phyloP scores from a whole-genome alignment of 140 eudicot species.

The Cichorium intybus region DNA sequence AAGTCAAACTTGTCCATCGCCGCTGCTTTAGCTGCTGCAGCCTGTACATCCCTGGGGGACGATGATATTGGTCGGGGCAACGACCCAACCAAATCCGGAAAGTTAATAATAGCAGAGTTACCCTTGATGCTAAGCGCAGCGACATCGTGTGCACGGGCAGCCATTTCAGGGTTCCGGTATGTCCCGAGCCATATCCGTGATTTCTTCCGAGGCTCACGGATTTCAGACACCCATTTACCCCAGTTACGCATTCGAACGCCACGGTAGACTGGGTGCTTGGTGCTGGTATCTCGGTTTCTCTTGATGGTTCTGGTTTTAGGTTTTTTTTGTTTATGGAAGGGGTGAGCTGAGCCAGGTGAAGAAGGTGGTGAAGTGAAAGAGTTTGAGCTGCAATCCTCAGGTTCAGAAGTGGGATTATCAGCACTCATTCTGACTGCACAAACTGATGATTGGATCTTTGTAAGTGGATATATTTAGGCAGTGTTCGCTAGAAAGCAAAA shows the following conservation, averaged over 20 bases:
- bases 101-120: conserved; percentile 67
- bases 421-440: conserved; percentile 15
- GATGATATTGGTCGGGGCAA: conserved; percentile 67
- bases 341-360: conserved; percentile 21
- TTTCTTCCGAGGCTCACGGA: conserved; percentile 82
- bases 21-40: conserved; percentile 85
- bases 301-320: conserved; percentile 23
- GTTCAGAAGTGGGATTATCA: conserved; percentile 28
- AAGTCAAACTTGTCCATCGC: conserved; percentile 64
- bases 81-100: conserved; percentile 59
- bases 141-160: conserved; percentile 98
- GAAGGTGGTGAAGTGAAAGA: conserved; percentile 32
- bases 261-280: conserved; percentile 70
- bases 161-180: conserved; percentile 84
- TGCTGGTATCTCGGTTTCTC: conserved; percentile 38
- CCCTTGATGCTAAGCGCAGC: conserved; percentile 86
- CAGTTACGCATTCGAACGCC: conserved; percentile 89
- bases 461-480: neutral
- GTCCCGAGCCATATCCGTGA: conserved; percentile 95
- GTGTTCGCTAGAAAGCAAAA: conserved; percentile 11
- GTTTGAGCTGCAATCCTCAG: conserved; percentile 36
- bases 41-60: conserved; percentile 74
- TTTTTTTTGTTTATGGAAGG: conserved; percentile 12
- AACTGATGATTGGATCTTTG: conserved; percentile 14
- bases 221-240: conserved; percentile 98